Conservation (phyloP, 2,329 filamentous ascomycete species). For the Capronia epimyces region DNA sequence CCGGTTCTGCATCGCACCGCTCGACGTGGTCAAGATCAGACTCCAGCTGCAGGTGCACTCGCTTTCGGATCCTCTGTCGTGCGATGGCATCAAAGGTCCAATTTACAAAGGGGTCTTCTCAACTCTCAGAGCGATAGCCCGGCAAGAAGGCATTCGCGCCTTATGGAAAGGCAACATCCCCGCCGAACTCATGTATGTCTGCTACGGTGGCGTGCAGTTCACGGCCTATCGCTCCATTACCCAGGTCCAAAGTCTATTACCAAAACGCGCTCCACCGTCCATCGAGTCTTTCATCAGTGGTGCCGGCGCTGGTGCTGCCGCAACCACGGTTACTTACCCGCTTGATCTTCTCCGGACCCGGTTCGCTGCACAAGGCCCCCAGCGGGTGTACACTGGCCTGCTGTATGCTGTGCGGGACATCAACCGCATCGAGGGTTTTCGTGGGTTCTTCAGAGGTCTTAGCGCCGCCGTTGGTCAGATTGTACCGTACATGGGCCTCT, state of each 20-base stretch:
- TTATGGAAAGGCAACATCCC: constrained; percentile 98
- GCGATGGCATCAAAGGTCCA: constrained; percentile 44
- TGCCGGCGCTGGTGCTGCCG: constrained; percentile 72
- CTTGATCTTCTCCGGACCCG: constrained; percentile 88
- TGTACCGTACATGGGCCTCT: constrained; percentile 92
- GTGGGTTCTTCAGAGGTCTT: constrained; percentile 84
- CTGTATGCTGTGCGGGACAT: constrained; percentile 67
- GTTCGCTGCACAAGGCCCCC: constrained; percentile 86
- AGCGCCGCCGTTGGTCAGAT: constrained; percentile 79
- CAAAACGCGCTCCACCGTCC: constrained; percentile 55
- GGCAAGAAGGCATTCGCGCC: constrained; percentile 73
- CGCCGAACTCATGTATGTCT: constrained; percentile 88
- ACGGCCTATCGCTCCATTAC: constrained; percentile 74
- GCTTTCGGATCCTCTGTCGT: constrained; percentile 64
- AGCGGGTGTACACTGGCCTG: constrained; percentile 73
- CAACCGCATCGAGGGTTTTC: constrained; percentile 62
- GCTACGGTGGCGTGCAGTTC: constrained; percentile 87
- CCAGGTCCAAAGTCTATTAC: constrained; percentile 56
- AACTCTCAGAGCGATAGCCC: constrained; percentile 70
- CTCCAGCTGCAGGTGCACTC: constrained; percentile 89
- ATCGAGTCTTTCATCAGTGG: constrained; percentile 77
- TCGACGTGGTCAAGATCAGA: constrained; percentile 97
- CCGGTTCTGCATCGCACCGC: constrained; percentile 87
- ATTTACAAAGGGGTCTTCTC: constrained; percentile 64
- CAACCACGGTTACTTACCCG: constrained; percentile 82